Percentiles rank a stretch among this genome's conserved stretches.
phyloP scores from a whole-genome alignment of 371 early-diverging fungal species.

The Mucor plumbeus region DNA sequence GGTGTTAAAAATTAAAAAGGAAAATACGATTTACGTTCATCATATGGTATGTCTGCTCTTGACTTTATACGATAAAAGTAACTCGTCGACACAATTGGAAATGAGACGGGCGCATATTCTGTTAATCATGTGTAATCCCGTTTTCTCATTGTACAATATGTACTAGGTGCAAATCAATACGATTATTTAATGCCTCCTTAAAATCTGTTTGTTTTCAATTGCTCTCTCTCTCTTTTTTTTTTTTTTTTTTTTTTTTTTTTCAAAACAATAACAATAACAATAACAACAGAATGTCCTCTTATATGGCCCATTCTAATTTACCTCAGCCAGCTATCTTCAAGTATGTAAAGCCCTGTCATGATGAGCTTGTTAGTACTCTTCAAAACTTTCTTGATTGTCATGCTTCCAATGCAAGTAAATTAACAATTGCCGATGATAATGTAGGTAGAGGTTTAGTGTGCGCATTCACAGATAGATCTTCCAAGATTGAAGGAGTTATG shows the following conservation, averaged over 20 bases:
- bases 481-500: constrained; percentile 7
- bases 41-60: too few relatives aligned
- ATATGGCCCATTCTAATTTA: constrained; percentile 3
- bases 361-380: neutral
- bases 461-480: neutral
- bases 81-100: too few relatives aligned
- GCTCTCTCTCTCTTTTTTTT: neutral
- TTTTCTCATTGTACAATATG: too few relatives aligned
- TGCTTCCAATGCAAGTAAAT: neutral
- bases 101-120: too few relatives aligned
- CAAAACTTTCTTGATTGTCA: constrained; percentile 4
- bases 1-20: too few relatives aligned
- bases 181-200: constrained; percentile 6
- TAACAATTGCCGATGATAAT: constrained; percentile 13
- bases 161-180: too few relatives aligned
- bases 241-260: neutral
- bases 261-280: neutral
- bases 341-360: neutral
- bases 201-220: neutral
- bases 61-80: too few relatives aligned
- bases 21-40: too few relatives aligned
- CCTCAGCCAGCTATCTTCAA: constrained; percentile 9
- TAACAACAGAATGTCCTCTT: neutral
- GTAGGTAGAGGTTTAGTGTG: constrained; percentile 10
- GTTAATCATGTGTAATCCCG: too few relatives aligned